phyloP scores from a whole-genome alignment of 805 yeast species.

The Lipomyces starkeyi region DNA sequence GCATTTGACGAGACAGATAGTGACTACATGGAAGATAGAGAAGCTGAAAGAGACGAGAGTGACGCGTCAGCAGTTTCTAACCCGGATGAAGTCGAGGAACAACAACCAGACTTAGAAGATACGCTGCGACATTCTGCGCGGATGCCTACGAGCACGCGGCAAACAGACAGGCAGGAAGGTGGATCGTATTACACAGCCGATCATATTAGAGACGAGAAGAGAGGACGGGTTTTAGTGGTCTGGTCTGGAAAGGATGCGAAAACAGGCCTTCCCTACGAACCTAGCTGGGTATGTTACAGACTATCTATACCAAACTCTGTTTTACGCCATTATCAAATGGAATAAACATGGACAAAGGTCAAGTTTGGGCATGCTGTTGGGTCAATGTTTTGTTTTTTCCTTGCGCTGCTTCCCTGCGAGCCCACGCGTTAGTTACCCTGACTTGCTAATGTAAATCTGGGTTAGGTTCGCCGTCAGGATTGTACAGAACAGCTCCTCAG shows the following conservation, averaged over 20 bases:
- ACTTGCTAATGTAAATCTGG: not conserved
- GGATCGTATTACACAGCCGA: conserved; percentile 9
- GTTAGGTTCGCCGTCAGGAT: conserved; percentile 12
- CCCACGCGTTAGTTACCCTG: conserved; percentile 4
- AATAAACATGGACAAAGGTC: not conserved
- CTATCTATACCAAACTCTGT: not conserved
- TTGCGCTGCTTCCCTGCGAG: not conserved
- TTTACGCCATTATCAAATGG: not conserved
- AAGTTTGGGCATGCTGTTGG: no score
- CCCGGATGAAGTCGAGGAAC: not conserved
- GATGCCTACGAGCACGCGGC: not conserved
- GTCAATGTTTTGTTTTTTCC: not conserved
- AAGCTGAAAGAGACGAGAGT: not conserved
- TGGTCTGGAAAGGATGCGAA: conserved; percentile 22
- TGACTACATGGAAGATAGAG: not conserved
- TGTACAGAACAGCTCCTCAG: conserved; percentile 14
- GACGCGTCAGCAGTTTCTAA: not conserved
- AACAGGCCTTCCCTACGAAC: conserved; percentile 14
- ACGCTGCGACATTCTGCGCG: not conserved
- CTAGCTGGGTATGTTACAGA: conserved; percentile 22
- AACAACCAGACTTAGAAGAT: not conserved
- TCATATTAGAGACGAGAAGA: conserved; percentile 15
- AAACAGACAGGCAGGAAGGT: not conserved
- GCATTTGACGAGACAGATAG: not conserved
- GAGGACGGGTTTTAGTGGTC: conserved; percentile 10